A percentile compares a stretch with the other conserved stretches of the same genome.
phyloP scores from a whole-genome alignment of 768 basidiomycete species.

The Boletus subparvulus region DNA sequence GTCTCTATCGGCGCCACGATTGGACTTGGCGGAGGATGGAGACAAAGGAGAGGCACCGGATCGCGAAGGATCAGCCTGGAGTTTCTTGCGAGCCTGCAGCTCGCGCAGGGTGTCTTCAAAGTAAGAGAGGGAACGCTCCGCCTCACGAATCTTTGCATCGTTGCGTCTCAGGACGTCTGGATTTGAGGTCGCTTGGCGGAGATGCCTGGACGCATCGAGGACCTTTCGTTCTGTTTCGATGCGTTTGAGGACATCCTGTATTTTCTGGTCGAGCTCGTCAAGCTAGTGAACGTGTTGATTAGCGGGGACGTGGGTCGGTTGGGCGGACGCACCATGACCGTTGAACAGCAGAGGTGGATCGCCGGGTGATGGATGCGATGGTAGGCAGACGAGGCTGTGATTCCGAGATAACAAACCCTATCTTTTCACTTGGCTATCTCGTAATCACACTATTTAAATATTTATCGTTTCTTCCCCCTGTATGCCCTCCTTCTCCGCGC shows the following conservation, averaged over 20 bases:
- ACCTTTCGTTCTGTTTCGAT: conserved; percentile 93
- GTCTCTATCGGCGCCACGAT: conserved; percentile 30
- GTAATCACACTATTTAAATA: conserved; percentile 20
- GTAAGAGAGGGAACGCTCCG: conserved; percentile 79
- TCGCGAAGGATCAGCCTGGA: conserved; percentile 57
- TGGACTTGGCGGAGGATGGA: conserved; percentile 17
- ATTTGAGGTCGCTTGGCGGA: conserved; percentile 81
- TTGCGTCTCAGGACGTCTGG: conserved; percentile 81
- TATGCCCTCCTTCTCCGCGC: conserved; percentile 35
- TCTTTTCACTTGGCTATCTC: conserved; percentile 28
- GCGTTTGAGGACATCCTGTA: conserved; percentile 84
- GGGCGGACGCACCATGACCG: conserved; percentile 32
- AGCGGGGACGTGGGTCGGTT: background rate
- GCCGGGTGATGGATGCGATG: conserved; percentile 21
- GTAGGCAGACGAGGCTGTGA: conserved; percentile 32
- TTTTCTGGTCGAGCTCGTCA: conserved; percentile 86
- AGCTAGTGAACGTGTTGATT: conserved; percentile 21
- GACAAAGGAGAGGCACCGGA: conserved; percentile 43
- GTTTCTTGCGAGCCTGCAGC: conserved; percentile 74
- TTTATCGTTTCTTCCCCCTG: conserved; percentile 1
- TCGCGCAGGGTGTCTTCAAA: conserved; percentile 85
- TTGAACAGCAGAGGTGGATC: conserved; percentile 12
- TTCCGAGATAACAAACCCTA: conserved; percentile 26
- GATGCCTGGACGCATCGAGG: conserved; percentile 76
- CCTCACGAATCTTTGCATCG: conserved; percentile 84